Conservation (phyloP, 2,329 filamentous ascomycete genomes). For the Diaporthe helianthi region DNA sequence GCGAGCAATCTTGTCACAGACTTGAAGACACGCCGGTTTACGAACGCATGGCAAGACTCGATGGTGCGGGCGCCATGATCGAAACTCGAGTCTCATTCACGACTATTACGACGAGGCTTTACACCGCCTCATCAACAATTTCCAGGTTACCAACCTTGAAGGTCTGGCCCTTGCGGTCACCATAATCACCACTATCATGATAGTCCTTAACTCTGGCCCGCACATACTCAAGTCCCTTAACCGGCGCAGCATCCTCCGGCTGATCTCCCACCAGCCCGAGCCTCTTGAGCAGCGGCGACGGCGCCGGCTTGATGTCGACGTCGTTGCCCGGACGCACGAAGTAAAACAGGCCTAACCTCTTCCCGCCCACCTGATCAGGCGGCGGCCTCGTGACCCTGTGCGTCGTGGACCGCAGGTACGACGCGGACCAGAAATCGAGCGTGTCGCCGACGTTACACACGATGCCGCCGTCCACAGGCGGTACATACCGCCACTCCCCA, state of each 20-base stretch:
- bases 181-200: constrained; percentile 48
- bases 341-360: constrained; percentile 46
- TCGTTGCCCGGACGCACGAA: constrained; percentile 46
- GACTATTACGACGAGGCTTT: no score
- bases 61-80: not conserved
- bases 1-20: not conserved
- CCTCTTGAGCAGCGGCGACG: constrained; percentile 41
- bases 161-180: constrained; percentile 47
- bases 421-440: constrained; percentile 42
- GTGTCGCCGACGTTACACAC: constrained; percentile 51
- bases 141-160: constrained; percentile 49
- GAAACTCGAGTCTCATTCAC: not conserved
- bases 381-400: constrained; percentile 47
- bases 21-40: no score
- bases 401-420: constrained; percentile 45
- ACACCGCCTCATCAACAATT: constrained; percentile 48
- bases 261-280: constrained; percentile 40
- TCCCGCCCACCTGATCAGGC: constrained; percentile 43
- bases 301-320: constrained; percentile 41
- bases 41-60: not conserved
- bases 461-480: constrained; percentile 52
- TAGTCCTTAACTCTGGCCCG: constrained; percentile 50
- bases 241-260: constrained; percentile 38
- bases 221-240: constrained; percentile 50
- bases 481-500: constrained; percentile 53